A percentile compares a stretch with the other conserved stretches of the same genome.
Evolutionary conservation across 2,329 filamentous ascomycete genomes (phyloP).

Genomic region (Penicillium vulpinum): DNA sequence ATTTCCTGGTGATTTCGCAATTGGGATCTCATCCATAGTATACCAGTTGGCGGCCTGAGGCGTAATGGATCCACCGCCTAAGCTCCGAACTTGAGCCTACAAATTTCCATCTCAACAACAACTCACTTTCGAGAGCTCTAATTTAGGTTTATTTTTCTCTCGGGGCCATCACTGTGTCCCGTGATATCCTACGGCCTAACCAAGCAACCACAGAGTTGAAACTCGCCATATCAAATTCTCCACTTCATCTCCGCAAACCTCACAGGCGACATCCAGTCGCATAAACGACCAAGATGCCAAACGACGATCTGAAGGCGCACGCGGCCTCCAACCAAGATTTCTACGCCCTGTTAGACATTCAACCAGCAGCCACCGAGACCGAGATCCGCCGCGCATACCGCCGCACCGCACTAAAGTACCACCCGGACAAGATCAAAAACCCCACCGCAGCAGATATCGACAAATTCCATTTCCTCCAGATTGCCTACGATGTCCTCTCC

Average conservation of each 20-base stretch:
- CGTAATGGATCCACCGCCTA: conserved; percentile 5
- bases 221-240: not conserved
- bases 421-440: conserved; percentile 84
- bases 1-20: not conserved
- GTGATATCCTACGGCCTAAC: rapidly evolving
- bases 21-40: not conserved
- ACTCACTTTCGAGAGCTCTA: not conserved
- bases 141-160: not conserved
- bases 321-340: conserved; percentile 68
- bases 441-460: conserved; percentile 67
- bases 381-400: conserved; percentile 83
- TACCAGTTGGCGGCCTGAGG: conserved; percentile 6
- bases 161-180: not conserved
- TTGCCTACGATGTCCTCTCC: conserved; percentile 80
- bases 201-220: not conserved
- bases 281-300: conserved; percentile 40
- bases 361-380: conserved; percentile 63
- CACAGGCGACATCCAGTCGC: conserved; percentile 52
- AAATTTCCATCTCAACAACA: conserved; percentile 6
- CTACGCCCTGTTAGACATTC: conserved; percentile 72
- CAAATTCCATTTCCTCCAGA: conserved; percentile 81
- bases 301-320: conserved; percentile 55
- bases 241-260: conserved; percentile 22
- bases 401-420: conserved; percentile 82
- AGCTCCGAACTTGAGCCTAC: conserved; percentile 2